Base-by-base conservation (phyloP, 805 yeast genomes). In the Cyberlindnera maritima region DNA sequence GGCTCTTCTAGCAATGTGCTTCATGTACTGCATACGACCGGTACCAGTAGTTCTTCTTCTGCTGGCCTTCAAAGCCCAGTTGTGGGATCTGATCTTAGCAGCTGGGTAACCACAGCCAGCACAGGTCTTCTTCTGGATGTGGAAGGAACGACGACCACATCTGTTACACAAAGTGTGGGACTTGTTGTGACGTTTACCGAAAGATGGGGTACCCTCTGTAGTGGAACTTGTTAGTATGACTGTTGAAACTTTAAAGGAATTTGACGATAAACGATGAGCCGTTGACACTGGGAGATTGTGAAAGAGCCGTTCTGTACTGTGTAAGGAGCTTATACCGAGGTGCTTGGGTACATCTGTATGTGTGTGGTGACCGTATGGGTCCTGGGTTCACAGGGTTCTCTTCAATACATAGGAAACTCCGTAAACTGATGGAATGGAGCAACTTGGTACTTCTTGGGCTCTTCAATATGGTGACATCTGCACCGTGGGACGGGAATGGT, bases 11-110 rank as follows among this genome's bases (percentile, higher is more conserved):
- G 94, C 78, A 67, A 94, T 96, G 77, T 83, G 85, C 83, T 92
- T 94, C 77, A 94, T 84, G 90, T 92, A 82, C 75, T 91, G 81
- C 95, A 89, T 88, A 81, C 99, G 95, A 79, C 99, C 99, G 75
- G 98, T 84, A 83, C 99, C 99, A 66, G 97, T 91, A 65, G 99
- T 94, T 77, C 87, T 86, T 88, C 99, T 90, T 89, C 99, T 90
- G 86, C 91, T 88, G 71, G 97, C 96, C 87, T 94, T 94, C 64
- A 78, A 77, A 76, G 95, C 97, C 99, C 99, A 94, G 97, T 94
- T 94, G 96, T 78, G 86, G 70, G 89, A 84, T 88, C 99, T 91
- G 78, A 86, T 75, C 83, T 94, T 94, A 68, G 98, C 98, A 70
- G 98, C 89, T 80, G 99, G 99, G 86, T 94, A 94, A 71, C 99